These are phyloP conservation scores for Lignosus rhinocerotis DNA, from an alignment of 1,284 basidiomycete genomes.

Conservation along the genomic window DNA sequence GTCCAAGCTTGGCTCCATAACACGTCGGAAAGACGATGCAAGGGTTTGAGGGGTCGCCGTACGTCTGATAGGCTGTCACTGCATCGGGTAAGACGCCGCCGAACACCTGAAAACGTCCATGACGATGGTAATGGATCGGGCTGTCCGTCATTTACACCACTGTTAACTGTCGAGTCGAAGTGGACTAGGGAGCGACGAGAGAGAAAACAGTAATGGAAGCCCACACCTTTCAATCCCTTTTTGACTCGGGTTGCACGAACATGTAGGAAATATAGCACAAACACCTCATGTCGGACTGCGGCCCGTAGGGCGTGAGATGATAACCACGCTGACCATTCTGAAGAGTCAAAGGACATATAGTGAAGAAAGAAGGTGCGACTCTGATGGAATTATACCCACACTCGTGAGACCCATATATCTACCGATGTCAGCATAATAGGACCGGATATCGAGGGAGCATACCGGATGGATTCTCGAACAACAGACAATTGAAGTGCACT, in stretches of 20 bases:
- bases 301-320: too few species aligned
- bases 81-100: slow-evolving; percentile 41
- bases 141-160: slow-evolving; percentile 1
- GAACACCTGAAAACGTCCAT: slow-evolving; percentile 37
- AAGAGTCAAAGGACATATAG: background rate
- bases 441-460: background rate
- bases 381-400: background rate
- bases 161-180: too few species aligned
- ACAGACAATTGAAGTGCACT: background rate
- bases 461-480: background rate
- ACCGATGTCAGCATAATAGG: background rate
- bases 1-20: slow-evolving; percentile 37
- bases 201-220: too few species aligned
- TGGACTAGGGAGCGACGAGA: too few species aligned
- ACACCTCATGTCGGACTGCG: too few species aligned
- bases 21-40: slow-evolving; percentile 44
- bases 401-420: background rate
- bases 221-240: too few species aligned
- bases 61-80: slow-evolving; percentile 41
- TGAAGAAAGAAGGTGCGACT: background rate
- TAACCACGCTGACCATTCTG: too few species aligned
- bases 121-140: slow-evolving; percentile 28
- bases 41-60: slow-evolving; percentile 37
- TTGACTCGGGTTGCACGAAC: too few species aligned
- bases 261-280: too few species aligned